Evolutionary conservation across 495 filamentous ascomycete species (phyloP), one percentile per base, ranked within the genome.

Genomic region (Melanomma pulvis-pyrius): DNA sequence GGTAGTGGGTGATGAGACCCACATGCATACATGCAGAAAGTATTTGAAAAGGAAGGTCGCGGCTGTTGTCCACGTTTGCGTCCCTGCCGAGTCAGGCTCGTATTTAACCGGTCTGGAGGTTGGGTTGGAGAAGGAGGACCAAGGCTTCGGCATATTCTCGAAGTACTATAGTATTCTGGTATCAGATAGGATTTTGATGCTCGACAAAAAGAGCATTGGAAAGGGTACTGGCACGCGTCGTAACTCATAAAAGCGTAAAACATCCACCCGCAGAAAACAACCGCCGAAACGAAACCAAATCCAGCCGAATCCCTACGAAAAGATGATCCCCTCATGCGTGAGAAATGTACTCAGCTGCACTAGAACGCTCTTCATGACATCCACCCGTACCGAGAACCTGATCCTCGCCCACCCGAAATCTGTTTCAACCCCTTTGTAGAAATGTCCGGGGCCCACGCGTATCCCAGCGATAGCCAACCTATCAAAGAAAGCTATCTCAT

Each of bases 331-430:
- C 17, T 44, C 39, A 15, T 44, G 50, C 22, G 28, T 19, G 7
- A 68, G 48, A 48, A 68, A 68, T 5, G 48, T 48, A 7, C 4
- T 11, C 29, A 68, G 58, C 32, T 28, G 44, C 26, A 24, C 55
- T 8, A 70, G 11, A 0, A 61, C 67, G 9, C 15, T 48, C 15
- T 47, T 21, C 55, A 70, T 65, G 7, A 15, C 39, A 1, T 61
- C 29, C 26, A 32, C 11, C 1, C 48, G 30, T 12, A 70, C 32
- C 1, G 55, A 48, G 24, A 70, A 64, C 28, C 55, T 36, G 49
- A 70, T 65, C 41, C 67, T 32, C 1, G 61, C 54, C 67, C 67
- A 70, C 12, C 67, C 67, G 57, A 32, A 55, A 4, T 70, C 67
- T 19, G 44, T 24, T n/a, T 65, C 61, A 15, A 70, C 61, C 2